These are phyloP conservation scores for Vitis rupestris DNA, from an alignment of 164 flowering plant genomes.

Conservation along the genomic window DNA sequence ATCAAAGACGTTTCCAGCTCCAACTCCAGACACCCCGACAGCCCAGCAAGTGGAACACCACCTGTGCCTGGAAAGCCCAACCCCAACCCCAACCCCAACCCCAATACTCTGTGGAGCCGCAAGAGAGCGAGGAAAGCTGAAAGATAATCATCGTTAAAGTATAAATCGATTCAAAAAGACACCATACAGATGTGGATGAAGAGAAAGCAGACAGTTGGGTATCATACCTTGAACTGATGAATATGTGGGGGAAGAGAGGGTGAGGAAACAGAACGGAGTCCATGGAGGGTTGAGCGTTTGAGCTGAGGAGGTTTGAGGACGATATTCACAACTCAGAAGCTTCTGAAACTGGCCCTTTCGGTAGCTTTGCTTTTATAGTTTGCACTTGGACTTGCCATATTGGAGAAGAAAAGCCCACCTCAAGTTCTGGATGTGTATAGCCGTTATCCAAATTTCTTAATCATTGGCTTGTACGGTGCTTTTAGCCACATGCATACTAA, in stretches of 20 bases:
- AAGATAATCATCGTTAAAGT: not conserved
- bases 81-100: constrained; percentile 1
- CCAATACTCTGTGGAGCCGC: constrained; percentile 11
- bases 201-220: not conserved
- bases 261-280: constrained; percentile 17
- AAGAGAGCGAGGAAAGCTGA: constrained; percentile 28
- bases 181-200: not conserved
- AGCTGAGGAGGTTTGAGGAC: no score
- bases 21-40: constrained; percentile 27
- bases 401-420: constrained; percentile 11
- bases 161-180: not conserved
- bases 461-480: no score
- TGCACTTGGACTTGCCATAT: not conserved
- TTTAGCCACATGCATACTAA: no score
- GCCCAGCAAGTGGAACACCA: constrained; percentile 25
- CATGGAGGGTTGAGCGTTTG: constrained; percentile 9
- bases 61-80: constrained; percentile 11
- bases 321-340: no score
- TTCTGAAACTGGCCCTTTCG: not conserved
- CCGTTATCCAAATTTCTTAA: constrained; percentile 9
- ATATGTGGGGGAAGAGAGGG: constrained; percentile 12
- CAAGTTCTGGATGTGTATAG: constrained; percentile 23
- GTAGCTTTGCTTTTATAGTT: not conserved
- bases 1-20: constrained; percentile 36
- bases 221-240: constrained; percentile 16